Conservation (phyloP, 176 grass and related monocot genomes). For the Oryza punctata region DNA sequence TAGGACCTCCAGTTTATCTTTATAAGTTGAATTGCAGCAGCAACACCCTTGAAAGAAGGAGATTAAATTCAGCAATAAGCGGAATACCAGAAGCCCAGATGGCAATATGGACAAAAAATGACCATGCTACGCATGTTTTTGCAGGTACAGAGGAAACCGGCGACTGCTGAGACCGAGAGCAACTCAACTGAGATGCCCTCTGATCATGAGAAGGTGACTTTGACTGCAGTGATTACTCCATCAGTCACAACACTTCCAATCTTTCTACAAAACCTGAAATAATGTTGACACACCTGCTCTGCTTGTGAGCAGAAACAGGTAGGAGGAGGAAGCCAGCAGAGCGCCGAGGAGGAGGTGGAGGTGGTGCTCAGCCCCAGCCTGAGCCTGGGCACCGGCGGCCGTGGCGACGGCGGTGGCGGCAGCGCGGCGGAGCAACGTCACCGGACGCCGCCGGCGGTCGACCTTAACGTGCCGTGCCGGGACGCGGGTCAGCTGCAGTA, state of each 20-base stretch:
- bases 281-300: background rate
- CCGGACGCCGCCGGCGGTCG: background rate
- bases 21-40: background rate
- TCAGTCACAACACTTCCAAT: background rate
- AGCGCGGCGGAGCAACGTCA: background rate
- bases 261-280: background rate
- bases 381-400: background rate
- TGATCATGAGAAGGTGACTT: background rate
- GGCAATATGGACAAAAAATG: too few relatives aligned
- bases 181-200: background rate
- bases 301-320: background rate
- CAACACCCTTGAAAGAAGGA: background rate
- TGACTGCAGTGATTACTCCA: background rate
- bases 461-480: constrained; percentile 8
- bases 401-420: too few relatives aligned
- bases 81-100: too few relatives aligned
- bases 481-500: background rate
- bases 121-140: too few relatives aligned
- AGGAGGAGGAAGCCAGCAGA: background rate
- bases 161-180: background rate
- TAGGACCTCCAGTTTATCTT: background rate
- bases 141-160: background rate
- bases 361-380: background rate
- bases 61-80: background rate
- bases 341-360: background rate